Conservation (phyloP, 2,329 filamentous ascomycete species). For the Aureobasidium sp. region DNA sequence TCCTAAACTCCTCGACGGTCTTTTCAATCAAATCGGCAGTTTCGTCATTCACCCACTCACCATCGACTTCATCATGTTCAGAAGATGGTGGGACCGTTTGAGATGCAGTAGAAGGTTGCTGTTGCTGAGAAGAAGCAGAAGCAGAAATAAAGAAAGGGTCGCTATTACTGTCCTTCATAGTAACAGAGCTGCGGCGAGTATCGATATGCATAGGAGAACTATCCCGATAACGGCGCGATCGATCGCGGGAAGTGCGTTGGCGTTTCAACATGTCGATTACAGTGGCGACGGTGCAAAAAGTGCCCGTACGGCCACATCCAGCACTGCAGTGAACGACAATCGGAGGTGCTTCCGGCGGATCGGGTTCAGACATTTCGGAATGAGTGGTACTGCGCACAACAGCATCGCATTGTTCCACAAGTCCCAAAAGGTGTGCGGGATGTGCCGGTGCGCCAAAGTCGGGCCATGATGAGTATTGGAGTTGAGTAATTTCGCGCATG, state of each 20-base stretch:
- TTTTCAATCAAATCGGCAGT: conserved; percentile 82
- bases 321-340: conserved; percentile 96
- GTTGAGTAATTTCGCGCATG: conserved; percentile 91
- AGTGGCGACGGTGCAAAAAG: conserved; percentile 96
- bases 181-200: conserved; percentile 3
- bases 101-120: too few relatives aligned
- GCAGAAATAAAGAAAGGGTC: conserved; percentile 18
- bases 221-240: conserved; percentile 30
- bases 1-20: conserved; percentile 91
- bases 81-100: too few relatives aligned
- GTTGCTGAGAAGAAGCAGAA: neutral
- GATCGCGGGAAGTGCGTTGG: conserved; percentile 59
- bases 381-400: conserved; percentile 57
- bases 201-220: conserved; percentile 52
- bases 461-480: conserved; percentile 97
- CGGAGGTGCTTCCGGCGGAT: conserved; percentile 64
- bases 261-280: conserved; percentile 97
- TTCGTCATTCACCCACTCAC: conserved; percentile 74
- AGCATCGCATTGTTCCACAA: conserved; percentile 93
- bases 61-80: conserved; percentile 30
- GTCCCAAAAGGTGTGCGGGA: conserved; percentile 83
- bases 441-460: conserved; percentile 96
- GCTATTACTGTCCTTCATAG: conserved; percentile 21
- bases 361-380: conserved; percentile 50
- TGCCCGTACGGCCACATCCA: conserved; percentile 94